Percentiles rank a stretch among this genome's conserved stretches.
Conservation (phyloP, 2,329 filamentous ascomycete genomes). For the Aspergillus sp. region DNA sequence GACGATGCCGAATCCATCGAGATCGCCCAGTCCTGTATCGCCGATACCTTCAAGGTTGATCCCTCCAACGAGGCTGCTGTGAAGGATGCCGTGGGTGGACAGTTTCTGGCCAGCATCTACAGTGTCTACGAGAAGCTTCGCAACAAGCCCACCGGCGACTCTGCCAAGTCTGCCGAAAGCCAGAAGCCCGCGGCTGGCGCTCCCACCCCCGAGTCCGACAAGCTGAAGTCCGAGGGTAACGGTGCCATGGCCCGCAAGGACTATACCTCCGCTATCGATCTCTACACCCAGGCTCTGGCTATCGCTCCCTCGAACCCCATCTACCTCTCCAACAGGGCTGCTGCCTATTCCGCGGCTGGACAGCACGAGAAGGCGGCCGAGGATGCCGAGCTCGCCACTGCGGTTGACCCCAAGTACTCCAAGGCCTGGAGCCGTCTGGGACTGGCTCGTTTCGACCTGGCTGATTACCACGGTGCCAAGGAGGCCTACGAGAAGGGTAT, state of each 20-base stretch:
- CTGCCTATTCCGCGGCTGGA: slow-evolving; percentile 81
- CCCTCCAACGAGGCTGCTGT: slow-evolving; percentile 72
- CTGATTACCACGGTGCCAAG: slow-evolving; percentile 87
- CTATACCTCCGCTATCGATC: slow-evolving; percentile 76
- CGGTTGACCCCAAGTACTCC: slow-evolving; percentile 87
- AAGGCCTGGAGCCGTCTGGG: slow-evolving; percentile 96
- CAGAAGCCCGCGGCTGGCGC: slow-evolving; percentile 39
- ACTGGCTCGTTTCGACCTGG: slow-evolving; percentile 86
- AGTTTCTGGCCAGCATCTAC: slow-evolving; percentile 90
- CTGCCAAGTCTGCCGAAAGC: slow-evolving; percentile 41
- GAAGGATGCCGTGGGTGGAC: slow-evolving; percentile 75
- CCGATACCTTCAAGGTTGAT: slow-evolving; percentile 93
- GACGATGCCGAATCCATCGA: slow-evolving; percentile 95
- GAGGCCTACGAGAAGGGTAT: slow-evolving; percentile 94
- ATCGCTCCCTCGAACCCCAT: slow-evolving; percentile 86
- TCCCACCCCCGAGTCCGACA: slow-evolving; percentile 72
- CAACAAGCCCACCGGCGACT: slow-evolving; percentile 57
- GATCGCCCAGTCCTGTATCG: slow-evolving; percentile 90
- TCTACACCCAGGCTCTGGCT: slow-evolving; percentile 83
- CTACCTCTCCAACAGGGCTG: slow-evolving; percentile 96
- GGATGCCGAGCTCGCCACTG: slow-evolving; percentile 88
- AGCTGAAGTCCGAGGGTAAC: slow-evolving; percentile 87
- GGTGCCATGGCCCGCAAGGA: slow-evolving; percentile 94
- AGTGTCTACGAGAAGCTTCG: slow-evolving; percentile 95
- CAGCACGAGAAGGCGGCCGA: slow-evolving; percentile 81